Evolutionary conservation across 257 asterid species (phyloP).

Genomic region (Plantago major): DNA sequence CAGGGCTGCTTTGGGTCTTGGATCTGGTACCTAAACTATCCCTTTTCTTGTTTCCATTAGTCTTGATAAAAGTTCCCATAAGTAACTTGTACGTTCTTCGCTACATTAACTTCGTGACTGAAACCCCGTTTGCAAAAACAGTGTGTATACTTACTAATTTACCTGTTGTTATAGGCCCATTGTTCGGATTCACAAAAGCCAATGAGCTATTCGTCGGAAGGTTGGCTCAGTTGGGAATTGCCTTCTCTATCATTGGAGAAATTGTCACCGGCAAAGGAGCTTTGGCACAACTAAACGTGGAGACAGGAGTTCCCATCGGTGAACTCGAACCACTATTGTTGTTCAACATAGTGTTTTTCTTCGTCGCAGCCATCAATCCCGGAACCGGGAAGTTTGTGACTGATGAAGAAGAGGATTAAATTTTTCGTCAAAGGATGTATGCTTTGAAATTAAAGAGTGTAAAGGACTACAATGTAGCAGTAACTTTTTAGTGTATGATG

Average conservation of each 20-base stretch:
- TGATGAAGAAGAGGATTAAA: slow-evolving; percentile 64
- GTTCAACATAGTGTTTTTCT: slow-evolving; percentile 84
- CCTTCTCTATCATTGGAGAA: slow-evolving; percentile 88
- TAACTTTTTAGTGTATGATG: slow-evolving; percentile 4
- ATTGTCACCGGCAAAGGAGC: slow-evolving; percentile 94
- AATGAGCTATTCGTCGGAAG: slow-evolving; percentile 95
- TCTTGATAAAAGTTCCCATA: not conserved
- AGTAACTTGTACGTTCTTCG: not conserved
- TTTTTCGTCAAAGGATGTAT: not conserved
- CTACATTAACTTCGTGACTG: not conserved
- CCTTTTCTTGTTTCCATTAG: not conserved
- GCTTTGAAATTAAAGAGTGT: not conserved
- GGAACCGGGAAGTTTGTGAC: slow-evolving; percentile 84
- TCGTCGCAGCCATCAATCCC: slow-evolving; percentile 89
- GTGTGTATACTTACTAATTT: too few relatives aligned
- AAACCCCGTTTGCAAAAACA: too few relatives aligned
- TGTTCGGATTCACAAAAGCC: slow-evolving; percentile 90
- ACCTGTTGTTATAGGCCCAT: slow-evolving; percentile 42
- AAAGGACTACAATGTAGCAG: not conserved
- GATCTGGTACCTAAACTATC: slow-evolving; percentile 31
- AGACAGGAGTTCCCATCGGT: slow-evolving; percentile 81
- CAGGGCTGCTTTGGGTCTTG: slow-evolving; percentile 66
- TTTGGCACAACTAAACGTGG: slow-evolving; percentile 81
- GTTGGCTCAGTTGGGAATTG: slow-evolving; percentile 88
- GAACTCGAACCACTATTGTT: slow-evolving; percentile 84